phyloP scores from a whole-genome alignment of 2,329 filamentous ascomycete species.

The Aspergillus fumigatiaffinis region DNA sequence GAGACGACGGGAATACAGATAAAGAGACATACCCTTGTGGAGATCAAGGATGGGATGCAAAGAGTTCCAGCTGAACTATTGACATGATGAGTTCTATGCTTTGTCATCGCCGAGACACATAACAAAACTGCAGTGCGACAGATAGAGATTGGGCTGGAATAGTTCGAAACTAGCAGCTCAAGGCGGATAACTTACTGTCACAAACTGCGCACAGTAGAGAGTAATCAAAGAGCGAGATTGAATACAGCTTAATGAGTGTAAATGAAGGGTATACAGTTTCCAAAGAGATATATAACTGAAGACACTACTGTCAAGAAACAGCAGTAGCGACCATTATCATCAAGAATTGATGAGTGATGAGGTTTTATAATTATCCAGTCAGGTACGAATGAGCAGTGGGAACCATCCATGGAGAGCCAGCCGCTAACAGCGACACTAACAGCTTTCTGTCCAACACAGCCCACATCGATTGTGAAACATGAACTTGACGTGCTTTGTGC shows the following conservation, averaged over 20 bases:
- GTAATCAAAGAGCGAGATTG: background rate
- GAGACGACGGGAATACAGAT: background rate
- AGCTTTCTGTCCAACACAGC: background rate
- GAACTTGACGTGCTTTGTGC: background rate
- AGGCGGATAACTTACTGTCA: background rate
- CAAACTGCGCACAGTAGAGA: background rate
- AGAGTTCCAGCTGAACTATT: constrained; percentile 21
- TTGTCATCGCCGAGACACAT: constrained; percentile 24
- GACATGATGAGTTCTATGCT: constrained; percentile 7
- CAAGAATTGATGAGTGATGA: background rate
- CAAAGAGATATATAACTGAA: background rate
- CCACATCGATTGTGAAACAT: background rate
- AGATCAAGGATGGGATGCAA: constrained; percentile 23
- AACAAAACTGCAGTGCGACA: constrained; percentile 10
- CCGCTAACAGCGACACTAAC: background rate
- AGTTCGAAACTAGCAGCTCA: constrained; percentile 4
- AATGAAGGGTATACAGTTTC: background rate
- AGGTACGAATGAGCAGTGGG: background rate
- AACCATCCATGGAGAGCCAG: background rate
- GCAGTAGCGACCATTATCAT: background rate
- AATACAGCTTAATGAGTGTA: background rate
- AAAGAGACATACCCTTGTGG: constrained; percentile 22
- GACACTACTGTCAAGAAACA: background rate
- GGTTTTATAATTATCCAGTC: background rate
- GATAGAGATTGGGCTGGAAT: constrained; percentile 2